A percentile compares a stretch with the other conserved stretches of the same genome.
phyloP scores from a whole-genome alignment of 805 yeast genomes.

The Starmerella gropengiesseri region DNA sequence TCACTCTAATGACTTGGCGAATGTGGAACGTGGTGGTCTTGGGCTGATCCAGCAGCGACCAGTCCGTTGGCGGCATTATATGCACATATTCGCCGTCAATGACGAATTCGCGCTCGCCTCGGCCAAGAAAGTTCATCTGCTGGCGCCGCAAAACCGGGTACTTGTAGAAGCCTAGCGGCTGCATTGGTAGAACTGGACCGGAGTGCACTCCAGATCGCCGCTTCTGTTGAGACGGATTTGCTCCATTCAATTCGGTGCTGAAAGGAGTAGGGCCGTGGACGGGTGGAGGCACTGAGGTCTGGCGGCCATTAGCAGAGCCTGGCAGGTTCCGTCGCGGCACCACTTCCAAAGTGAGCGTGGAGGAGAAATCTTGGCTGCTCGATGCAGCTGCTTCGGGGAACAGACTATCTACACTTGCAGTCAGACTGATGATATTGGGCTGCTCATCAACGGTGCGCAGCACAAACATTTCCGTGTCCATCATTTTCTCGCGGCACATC shows the following conservation, averaged over 20 bases:
- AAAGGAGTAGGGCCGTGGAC: background rate
- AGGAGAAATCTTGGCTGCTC: background rate
- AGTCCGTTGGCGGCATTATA: slow-evolving; percentile 73
- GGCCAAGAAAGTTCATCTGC: slow-evolving; percentile 66
- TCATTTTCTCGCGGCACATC: slow-evolving; percentile 27
- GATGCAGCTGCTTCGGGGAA: background rate
- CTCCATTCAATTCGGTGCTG: background rate
- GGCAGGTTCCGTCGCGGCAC: slow-evolving; percentile 2
- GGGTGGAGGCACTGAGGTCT: background rate
- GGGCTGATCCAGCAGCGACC: slow-evolving; percentile 56
- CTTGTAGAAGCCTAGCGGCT: slow-evolving; percentile 50
- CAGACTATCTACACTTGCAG: slow-evolving; percentile 1
- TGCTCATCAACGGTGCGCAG: slow-evolving; percentile 26
- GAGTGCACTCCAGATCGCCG: slow-evolving; percentile 9
- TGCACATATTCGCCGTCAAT: slow-evolving; percentile 93
- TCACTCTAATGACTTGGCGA: slow-evolving; percentile 60
- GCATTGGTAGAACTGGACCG: slow-evolving; percentile 21
- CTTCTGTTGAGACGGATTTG: background rate
- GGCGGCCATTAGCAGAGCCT: background rate
- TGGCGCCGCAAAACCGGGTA: slow-evolving; percentile 86
- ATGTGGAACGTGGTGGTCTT: slow-evolving; percentile 83
- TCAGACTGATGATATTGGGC: slow-evolving; percentile 4
- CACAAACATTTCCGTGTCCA: slow-evolving; percentile 28
- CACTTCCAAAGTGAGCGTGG: background rate
- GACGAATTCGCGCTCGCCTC: slow-evolving; percentile 73